Base-by-base conservation (phyloP, 371 early-diverging fungal genomes). In the Apophysomyces sp. region DNA sequence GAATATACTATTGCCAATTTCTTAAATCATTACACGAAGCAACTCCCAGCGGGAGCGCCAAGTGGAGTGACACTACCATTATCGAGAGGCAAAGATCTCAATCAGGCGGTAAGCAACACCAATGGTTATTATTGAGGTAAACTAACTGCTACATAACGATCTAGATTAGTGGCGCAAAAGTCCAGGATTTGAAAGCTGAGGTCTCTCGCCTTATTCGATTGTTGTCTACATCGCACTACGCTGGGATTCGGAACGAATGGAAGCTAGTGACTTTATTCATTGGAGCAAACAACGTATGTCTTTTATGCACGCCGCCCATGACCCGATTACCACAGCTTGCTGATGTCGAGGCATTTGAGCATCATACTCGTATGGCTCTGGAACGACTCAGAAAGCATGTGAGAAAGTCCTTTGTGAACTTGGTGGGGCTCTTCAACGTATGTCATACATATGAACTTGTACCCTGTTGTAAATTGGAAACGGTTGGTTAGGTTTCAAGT, bases 211-310 rank as follows among this genome's bases (percentile, higher is more conserved):
- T 81, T 13, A 58, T 68, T 2, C 62, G 57, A 26, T 31, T 69
- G 31, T 51, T 77, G 9, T 30, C 56, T 6, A 36, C 49, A 2
- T 54, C 39, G 4, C 44, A 62, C 21, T 81, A 78, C 54, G 61
- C 60, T 18, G 53, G 63, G 2, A 36, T 73, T 11, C 62, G 63
- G 34, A 68, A 85, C 26, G 86, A 85, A 37, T 90, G 85, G 85
- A 90, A 90, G 68, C 55, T 90, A 29, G 73, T 85, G 21, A 86
- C 85, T 0, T 30, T 90, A 16, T 88, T 90, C 61, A 87, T 90
- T 57, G 90, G 90, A 6, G 86, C 82, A 29, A 90, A 90, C 62
- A 88, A 90, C 57, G 78, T 86, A 34, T 90, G 90, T 72, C 73
- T 73, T 0, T 67, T 85, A 28, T 87, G 87, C 58, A 69, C 68